These are phyloP conservation scores for Acanthamoeba sp. DNA, from an alignment of 208 protist genomes.

Conservation along the genomic window DNA sequence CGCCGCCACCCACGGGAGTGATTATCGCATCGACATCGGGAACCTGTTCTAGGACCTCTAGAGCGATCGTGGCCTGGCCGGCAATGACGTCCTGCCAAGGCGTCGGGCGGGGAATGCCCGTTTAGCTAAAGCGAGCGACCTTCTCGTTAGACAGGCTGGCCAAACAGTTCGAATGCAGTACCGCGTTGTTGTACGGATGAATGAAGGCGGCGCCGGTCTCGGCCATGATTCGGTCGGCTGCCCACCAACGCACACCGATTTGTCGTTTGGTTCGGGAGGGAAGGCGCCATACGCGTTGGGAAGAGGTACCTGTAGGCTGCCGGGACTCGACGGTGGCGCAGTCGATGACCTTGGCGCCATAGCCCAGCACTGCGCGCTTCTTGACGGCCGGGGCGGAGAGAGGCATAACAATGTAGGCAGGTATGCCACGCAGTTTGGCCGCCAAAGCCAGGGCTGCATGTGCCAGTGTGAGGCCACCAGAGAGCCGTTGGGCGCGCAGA, in stretches of 20 bases:
- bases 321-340: slow-evolving; percentile 60
- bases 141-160: too few species aligned
- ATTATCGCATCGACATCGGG: slow-evolving; percentile 84
- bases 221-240: slow-evolving; percentile 28
- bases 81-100: slow-evolving; percentile 61
- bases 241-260: neutral
- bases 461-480: neutral
- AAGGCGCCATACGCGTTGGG: too few species aligned
- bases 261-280: neutral
- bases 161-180: neutral
- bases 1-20: slow-evolving; percentile 84
- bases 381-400: slow-evolving; percentile 87
- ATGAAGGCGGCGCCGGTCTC: slow-evolving; percentile 77
- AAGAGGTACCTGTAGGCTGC: slow-evolving; percentile 1
- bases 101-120: neutral
- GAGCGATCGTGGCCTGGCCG: slow-evolving; percentile 84
- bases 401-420: slow-evolving; percentile 89
- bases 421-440: slow-evolving; percentile 80
- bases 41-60: slow-evolving; percentile 86
- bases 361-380: slow-evolving; percentile 79
- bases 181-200: slow-evolving; percentile 75
- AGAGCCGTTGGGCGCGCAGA: neutral
- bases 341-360: slow-evolving; percentile 85
- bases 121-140: too few species aligned
- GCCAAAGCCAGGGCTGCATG: slow-evolving; percentile 85